These are phyloP conservation scores for Akanthomyces uredinophilus DNA, from an alignment of 2,329 filamentous ascomycete genomes.

Conservation along the genomic window DNA sequence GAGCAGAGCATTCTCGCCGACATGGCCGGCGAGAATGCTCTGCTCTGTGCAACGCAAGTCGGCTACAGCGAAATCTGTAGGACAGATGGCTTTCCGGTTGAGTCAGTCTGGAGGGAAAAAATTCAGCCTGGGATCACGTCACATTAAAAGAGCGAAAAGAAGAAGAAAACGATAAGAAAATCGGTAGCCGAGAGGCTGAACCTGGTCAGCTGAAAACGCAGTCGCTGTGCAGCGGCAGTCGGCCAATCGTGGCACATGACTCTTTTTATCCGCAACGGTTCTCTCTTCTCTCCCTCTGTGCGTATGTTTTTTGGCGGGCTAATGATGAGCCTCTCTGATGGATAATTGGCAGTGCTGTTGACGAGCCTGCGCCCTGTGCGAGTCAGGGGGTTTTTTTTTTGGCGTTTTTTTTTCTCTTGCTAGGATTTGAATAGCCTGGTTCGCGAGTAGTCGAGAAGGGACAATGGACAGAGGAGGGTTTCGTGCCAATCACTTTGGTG, in stretches of 20 bases:
- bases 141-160: not conserved
- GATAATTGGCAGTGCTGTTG: not conserved
- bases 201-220: constrained; percentile 5
- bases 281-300: not conserved
- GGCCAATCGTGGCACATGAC: constrained; percentile 4
- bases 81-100: not conserved
- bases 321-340: not conserved
- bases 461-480: too few relatives aligned
- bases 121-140: not conserved
- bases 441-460: too few relatives aligned
- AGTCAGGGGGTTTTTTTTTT: not conserved
- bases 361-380: not conserved
- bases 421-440: too few relatives aligned
- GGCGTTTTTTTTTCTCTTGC: not conserved
- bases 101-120: not conserved
- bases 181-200: not conserved
- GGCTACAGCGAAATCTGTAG: not conserved
- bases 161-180: not conserved
- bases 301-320: too few relatives aligned
- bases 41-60: not conserved
- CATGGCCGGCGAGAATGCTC: not conserved
- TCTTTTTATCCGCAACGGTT: not conserved
- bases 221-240: not conserved
- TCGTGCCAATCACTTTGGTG: not conserved
- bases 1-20: not conserved